phyloP scores from a whole-genome alignment of 768 basidiomycete species.

The Boletus fagicola region DNA sequence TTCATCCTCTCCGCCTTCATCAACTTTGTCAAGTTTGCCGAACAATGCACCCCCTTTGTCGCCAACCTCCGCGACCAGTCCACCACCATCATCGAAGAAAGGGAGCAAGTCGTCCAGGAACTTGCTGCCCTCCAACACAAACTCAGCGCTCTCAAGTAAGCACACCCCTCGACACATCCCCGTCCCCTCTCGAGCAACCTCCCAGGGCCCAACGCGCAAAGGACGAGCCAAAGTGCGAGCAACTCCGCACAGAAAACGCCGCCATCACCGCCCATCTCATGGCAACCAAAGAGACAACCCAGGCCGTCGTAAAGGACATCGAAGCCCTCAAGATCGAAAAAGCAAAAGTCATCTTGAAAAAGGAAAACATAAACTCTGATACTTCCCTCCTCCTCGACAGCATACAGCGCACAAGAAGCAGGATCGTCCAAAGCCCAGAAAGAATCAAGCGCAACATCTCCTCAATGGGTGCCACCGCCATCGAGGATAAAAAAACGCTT shows the following conservation, averaged over 20 bases:
- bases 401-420: constrained; percentile 60
- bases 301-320: constrained; percentile 57
- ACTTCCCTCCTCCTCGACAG: constrained; percentile 56
- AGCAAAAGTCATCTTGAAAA: constrained; percentile 57
- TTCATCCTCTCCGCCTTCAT: constrained; percentile 82
- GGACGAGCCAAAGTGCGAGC: constrained; percentile 67
- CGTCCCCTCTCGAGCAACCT: neutral
- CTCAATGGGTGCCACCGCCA: constrained; percentile 64
- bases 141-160: constrained; percentile 58
- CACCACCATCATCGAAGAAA: constrained; percentile 53
- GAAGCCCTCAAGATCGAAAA: constrained; percentile 75
- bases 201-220: constrained; percentile 59
- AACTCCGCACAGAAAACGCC: constrained; percentile 57
- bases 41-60: constrained; percentile 65
- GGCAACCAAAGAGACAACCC: constrained; percentile 65
- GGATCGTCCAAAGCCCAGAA: constrained; percentile 91
- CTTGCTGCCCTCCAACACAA: constrained; percentile 49
- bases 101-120: constrained; percentile 54
- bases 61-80: constrained; percentile 61
- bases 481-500: constrained; percentile 69
- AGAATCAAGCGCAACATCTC: constrained; percentile 80
- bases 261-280: constrained; percentile 64
- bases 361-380: constrained; percentile 65
- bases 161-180: neutral
- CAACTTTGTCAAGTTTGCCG: constrained; percentile 90